Evolutionary conservation across 371 early-diverging fungal species (phyloP).

Genomic region (Cokeromyces recurvatus): DNA sequence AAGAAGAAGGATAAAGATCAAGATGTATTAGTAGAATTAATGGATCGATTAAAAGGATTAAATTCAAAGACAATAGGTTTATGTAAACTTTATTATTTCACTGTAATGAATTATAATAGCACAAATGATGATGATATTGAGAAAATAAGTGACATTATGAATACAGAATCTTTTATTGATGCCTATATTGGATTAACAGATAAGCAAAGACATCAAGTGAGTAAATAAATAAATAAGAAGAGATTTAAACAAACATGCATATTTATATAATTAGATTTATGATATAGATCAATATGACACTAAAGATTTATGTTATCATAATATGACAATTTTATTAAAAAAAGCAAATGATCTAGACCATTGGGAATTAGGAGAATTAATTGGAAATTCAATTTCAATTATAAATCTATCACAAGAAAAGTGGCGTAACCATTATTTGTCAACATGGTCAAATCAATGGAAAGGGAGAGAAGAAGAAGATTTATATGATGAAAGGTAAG

Average conservation of each 20-base stretch:
- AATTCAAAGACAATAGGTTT: not conserved
- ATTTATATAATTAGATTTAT: constrained; percentile 20
- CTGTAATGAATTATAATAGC: not conserved
- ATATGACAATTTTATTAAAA: constrained; percentile 7
- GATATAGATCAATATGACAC: constrained; percentile 20
- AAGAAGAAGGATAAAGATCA: no score
- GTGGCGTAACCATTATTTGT: constrained; percentile 3
- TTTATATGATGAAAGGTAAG: not conserved
- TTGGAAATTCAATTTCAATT: constrained; percentile 5
- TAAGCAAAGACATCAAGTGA: constrained; percentile 15
- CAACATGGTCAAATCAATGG: constrained; percentile 10
- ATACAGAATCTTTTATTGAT: constrained; percentile 15
- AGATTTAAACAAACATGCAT: no score
- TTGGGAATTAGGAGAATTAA: constrained; percentile 14
- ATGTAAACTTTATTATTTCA: constrained; percentile 7
- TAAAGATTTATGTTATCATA: not conserved
- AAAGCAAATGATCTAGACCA: constrained; percentile 16
- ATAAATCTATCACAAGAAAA: constrained; percentile 3
- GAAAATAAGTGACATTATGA: constrained; percentile 2
- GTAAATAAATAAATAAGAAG: no score
- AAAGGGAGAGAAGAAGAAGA: constrained; percentile 1
- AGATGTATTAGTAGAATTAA: not conserved
- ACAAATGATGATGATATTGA: constrained; percentile 3
- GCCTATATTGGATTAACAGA: constrained; percentile 9
- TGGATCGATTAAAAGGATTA: constrained; percentile 2